Conservation (phyloP, 805 yeast genomes). For the Diddensiella caesifluorescens region DNA sequence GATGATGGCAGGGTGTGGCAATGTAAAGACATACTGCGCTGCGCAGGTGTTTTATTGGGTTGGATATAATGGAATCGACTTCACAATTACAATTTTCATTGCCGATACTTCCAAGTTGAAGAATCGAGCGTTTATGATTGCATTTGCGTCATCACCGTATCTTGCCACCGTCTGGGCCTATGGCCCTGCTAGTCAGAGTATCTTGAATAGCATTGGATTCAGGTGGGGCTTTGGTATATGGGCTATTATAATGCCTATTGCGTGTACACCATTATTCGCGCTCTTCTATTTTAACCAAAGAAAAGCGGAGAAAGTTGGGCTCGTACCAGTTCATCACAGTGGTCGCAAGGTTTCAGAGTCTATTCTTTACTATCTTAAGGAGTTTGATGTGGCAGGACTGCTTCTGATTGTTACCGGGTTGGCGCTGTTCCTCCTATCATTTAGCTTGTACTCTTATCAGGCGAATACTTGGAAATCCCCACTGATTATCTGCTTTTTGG, state of each 20-base stretch:
- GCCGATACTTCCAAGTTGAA: constrained; percentile 59
- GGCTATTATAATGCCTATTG: constrained; percentile 41
- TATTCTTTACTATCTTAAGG: constrained; percentile 27
- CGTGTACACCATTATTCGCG: constrained; percentile 27
- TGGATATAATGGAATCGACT: constrained; percentile 55
- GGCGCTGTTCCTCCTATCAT: constrained; percentile 36
- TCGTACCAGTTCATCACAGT: constrained; percentile 12
- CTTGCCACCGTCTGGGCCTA: constrained; percentile 33
- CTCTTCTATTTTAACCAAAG: constrained; percentile 29
- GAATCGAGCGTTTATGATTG: constrained; percentile 33
- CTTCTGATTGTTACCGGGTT: constrained; percentile 34
- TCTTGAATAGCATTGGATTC: constrained; percentile 9
- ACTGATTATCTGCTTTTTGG: constrained; percentile 28
- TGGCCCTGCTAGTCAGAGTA: constrained; percentile 29
- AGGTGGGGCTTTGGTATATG: constrained; percentile 49
- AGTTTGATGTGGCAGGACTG: constrained; percentile 36
- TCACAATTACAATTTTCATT: constrained; percentile 47
- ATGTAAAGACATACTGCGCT: constrained; percentile 49
- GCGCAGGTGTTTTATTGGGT: constrained; percentile 38
- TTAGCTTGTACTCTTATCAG: constrained; percentile 32
- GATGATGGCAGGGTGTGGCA: constrained; percentile 50
- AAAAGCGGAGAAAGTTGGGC: constrained; percentile 30
- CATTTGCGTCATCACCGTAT: constrained; percentile 30
- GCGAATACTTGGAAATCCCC: constrained; percentile 32
- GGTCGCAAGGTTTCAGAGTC: constrained; percentile 23